Percentiles rank a stretch among this genome's conserved stretches.
Conservation (phyloP, 2,329 filamentous ascomycete species). For the Nakataea oryzae region DNA sequence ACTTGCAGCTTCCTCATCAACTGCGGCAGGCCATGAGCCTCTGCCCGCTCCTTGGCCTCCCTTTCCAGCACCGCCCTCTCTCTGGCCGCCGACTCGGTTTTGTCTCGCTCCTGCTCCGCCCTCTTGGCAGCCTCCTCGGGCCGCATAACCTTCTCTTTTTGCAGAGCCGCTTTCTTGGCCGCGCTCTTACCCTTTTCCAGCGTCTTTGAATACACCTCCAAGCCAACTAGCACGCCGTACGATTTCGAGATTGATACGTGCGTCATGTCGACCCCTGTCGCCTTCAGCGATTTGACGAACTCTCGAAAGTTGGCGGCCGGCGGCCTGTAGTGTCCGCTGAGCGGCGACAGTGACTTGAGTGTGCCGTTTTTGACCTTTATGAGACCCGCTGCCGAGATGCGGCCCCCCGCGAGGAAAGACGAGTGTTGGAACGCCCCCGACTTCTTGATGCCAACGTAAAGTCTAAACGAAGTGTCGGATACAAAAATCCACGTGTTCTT, state of each 20-base stretch:
- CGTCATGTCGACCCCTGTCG: conserved; percentile 67
- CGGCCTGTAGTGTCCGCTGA: conserved; percentile 76
- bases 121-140: conserved; percentile 46
- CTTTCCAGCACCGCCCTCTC: conserved; percentile 33
- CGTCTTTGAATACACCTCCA: conserved; percentile 69
- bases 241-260: conserved; percentile 70
- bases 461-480: conserved; percentile 70
- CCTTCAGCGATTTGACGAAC: conserved; percentile 64
- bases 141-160: conserved; percentile 48
- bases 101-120: conserved; percentile 50
- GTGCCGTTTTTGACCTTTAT: conserved; percentile 79
- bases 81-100: conserved; percentile 46
- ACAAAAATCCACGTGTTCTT: conserved; percentile 95
- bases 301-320: conserved; percentile 74
- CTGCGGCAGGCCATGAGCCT: conserved; percentile 14
- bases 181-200: conserved; percentile 51
- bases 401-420: conserved; percentile 74
- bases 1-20: conserved; percentile 29
- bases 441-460: conserved; percentile 87
- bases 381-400: conserved; percentile 72
- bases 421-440: conserved; percentile 85
- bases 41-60: conserved; percentile 29
- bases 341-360: conserved; percentile 59
- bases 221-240: conserved; percentile 71
- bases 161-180: conserved; percentile 35